Evolutionary conservation across 2,329 filamentous ascomycete genomes (phyloP).

Genomic region (Colletotrichum shisoi): DNA sequence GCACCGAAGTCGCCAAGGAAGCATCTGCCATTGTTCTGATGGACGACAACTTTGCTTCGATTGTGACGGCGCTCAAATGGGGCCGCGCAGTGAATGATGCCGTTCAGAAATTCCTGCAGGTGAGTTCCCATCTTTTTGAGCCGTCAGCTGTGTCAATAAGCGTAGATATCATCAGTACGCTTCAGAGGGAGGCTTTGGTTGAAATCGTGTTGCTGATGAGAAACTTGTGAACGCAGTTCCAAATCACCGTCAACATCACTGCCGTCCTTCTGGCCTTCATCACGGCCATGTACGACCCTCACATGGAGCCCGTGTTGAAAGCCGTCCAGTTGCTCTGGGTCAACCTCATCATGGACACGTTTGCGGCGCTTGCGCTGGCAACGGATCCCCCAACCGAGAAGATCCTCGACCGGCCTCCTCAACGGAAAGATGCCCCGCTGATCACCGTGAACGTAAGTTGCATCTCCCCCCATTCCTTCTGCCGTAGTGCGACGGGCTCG

Average conservation of each 20-base stretch:
- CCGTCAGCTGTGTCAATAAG: no score
- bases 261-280: conserved; percentile 67
- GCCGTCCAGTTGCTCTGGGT: conserved; percentile 69
- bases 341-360: conserved; percentile 70
- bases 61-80: conserved; percentile 69
- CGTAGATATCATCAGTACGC: no score
- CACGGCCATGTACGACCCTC: conserved; percentile 60
- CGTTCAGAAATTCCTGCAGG: conserved; percentile 70
- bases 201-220: not conserved
- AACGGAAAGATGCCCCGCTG: conserved; percentile 15
- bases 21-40: conserved; percentile 68
- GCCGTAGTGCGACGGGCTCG: no score
- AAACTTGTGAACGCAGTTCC: conserved; percentile 53
- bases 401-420: conserved; percentile 59
- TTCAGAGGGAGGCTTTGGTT: not conserved
- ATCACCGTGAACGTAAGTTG: conserved; percentile 43
- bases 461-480: no score
- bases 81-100: conserved; percentile 70
- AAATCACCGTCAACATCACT: conserved; percentile 70
- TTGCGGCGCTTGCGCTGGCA: conserved; percentile 60
- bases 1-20: conserved; percentile 70
- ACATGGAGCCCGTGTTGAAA: conserved; percentile 63
- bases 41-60: conserved; percentile 69
- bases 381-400: conserved; percentile 48
- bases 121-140: conserved; percentile 43